Evolutionary conservation across 73 alveolate genomes (phyloP).

Genomic region (Paramecium caudatum): DNA sequence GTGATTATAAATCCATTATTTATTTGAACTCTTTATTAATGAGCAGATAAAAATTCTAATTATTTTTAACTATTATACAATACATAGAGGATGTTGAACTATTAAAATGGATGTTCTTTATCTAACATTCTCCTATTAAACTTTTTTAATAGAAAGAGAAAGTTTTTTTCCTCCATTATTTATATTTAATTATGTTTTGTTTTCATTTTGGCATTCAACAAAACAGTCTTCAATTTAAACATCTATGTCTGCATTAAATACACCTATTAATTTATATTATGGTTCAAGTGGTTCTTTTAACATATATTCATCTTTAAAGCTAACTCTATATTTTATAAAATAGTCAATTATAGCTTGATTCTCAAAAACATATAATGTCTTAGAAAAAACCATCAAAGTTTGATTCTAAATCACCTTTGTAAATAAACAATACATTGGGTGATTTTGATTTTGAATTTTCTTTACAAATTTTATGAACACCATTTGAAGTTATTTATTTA

Average conservation of each 20-base stretch:
- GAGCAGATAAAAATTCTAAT: slow-evolving; percentile 48
- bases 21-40: slow-evolving; percentile 1
- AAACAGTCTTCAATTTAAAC: no score
- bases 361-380: slow-evolving; percentile 30
- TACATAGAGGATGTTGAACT: no score
- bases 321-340: slow-evolving; percentile 1
- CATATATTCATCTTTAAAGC: not conserved
- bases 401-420: not conserved
- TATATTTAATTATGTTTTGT: no score
- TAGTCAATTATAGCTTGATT: slow-evolving; percentile 10
- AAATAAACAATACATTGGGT: slow-evolving; percentile 8
- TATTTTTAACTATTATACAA: no score
- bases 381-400: slow-evolving; percentile 2
- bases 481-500: not conserved
- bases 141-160: no score
- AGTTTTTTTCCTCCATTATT: no score
- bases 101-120: no score
- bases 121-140: no score
- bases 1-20: no score
- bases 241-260: no score
- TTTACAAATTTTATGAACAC: slow-evolving; percentile 18
- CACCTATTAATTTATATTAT: slow-evolving; percentile 9
- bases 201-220: no score
- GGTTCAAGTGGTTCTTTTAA: not conserved
- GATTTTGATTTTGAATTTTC: not conserved